Percentiles rank a stretch among this genome's conserved stretches.
Evolutionary conservation across 345 rosid species (phyloP).

Genomic region (Sonneratia caseolaris): DNA sequence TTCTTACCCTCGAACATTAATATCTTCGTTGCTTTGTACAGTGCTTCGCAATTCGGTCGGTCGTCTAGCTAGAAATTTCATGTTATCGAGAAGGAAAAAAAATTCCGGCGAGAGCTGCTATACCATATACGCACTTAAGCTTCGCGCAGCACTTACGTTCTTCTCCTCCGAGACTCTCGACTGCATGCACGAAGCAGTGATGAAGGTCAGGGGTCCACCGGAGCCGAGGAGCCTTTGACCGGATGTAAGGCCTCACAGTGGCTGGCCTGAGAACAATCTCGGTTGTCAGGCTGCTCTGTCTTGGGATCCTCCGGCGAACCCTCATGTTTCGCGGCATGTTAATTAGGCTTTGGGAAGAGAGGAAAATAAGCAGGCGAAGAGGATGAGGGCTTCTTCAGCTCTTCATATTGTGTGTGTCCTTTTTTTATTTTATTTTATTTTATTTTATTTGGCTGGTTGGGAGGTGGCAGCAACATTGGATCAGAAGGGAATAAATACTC

Average conservation of each 20-base stretch:
- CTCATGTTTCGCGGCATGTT: background rate
- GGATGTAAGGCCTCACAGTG: conserved; percentile 35
- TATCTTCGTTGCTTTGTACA: no score
- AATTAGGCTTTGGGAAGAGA: background rate
- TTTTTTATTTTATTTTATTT: no score
- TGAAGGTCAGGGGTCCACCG: conserved; percentile 66
- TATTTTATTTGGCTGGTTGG: background rate
- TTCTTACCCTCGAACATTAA: no score
- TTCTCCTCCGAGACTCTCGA: conserved; percentile 59
- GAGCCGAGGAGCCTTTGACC: conserved; percentile 51
- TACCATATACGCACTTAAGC: background rate
- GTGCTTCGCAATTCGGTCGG: no score
- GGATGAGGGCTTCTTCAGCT: no score
- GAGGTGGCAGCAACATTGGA: no score
- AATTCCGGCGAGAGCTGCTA: background rate
- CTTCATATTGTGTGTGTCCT: no score
- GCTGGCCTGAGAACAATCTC: background rate
- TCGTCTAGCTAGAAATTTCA: no score
- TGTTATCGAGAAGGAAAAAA: background rate
- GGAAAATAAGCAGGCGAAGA: no score
- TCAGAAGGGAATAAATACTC: no score
- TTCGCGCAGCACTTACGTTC: conserved; percentile 26
- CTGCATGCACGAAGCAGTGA: conserved; percentile 51
- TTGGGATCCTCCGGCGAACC: background rate
- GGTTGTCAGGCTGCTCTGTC: background rate